These are phyloP conservation scores for Niveomyces coronatus DNA, from an alignment of 2,329 filamentous ascomycete species.

Conservation along the genomic window DNA sequence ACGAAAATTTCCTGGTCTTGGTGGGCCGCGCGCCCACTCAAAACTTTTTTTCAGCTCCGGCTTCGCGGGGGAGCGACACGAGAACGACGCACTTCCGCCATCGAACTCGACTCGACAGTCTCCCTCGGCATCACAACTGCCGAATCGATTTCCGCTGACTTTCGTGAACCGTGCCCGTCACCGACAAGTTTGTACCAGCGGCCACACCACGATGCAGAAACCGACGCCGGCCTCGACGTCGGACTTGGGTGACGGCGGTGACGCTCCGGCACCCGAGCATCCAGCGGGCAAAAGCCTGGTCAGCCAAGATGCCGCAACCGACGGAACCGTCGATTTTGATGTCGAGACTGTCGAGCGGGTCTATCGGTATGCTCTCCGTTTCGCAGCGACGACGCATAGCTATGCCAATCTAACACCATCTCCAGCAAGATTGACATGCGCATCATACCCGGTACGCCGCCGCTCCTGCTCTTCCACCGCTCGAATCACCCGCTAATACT, in stretches of 20 bases:
- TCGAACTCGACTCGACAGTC: too few relatives aligned
- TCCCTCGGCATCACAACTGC: too few relatives aligned
- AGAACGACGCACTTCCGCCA: too few relatives aligned
- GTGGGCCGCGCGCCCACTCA: too few relatives aligned
- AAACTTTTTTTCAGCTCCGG: too few relatives aligned
- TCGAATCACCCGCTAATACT: too few relatives aligned
- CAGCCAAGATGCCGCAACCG: neutral
- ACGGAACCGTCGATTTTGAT: constrained; percentile 30
- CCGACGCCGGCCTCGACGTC: constrained; percentile 1
- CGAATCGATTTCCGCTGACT: too few relatives aligned
- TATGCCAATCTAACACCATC: neutral
- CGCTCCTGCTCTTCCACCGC: too few relatives aligned
- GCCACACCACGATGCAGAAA: neutral
- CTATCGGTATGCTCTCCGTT: constrained; percentile 29
- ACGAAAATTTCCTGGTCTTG: too few relatives aligned
- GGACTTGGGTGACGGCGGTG: constrained; percentile 3
- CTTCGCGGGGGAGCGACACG: too few relatives aligned
- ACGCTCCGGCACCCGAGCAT: neutral
- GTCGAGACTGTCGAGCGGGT: constrained; percentile 43
- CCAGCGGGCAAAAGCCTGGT: constrained; percentile 2
- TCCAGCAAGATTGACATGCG: constrained; percentile 45
- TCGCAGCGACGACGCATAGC: neutral
- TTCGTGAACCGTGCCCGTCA: too few relatives aligned
- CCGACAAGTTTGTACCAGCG: neutral
- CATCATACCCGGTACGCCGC: constrained; percentile 48